Conservation (phyloP, 306 rosid species). For the Medicago truncatula region MtrunA17r5.0-ANR NC_053047.1:24686501-24687000, state of each 20-base stretch:
- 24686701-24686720: not conserved
- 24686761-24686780: not conserved
- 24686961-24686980: too few relatives aligned
- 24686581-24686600: conserved; percentile 39
- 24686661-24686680: conserved; percentile 27
- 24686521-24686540: conserved; percentile 22
- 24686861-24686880: not conserved
- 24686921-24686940: too few relatives aligned
- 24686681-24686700: conserved; percentile 26
- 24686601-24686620: conserved; percentile 29
- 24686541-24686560: conserved; percentile 29
- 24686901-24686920: not conserved
- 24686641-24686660: conserved; percentile 35
- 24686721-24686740: conserved; percentile 5
- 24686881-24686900: not conserved
- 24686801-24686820: not conserved
- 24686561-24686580: conserved; percentile 38
- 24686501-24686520: conserved; percentile 16
- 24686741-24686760: conserved; percentile 15
- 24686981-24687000: too few relatives aligned
- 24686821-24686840: not conserved
- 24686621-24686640: conserved; percentile 36
- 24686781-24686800: not conserved
- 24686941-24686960: too few relatives aligned
- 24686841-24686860: conserved; percentile 17